phyloP scores from a whole-genome alignment of 164 flowering plant genomes.

The Aristolochia contorta region DNA sequence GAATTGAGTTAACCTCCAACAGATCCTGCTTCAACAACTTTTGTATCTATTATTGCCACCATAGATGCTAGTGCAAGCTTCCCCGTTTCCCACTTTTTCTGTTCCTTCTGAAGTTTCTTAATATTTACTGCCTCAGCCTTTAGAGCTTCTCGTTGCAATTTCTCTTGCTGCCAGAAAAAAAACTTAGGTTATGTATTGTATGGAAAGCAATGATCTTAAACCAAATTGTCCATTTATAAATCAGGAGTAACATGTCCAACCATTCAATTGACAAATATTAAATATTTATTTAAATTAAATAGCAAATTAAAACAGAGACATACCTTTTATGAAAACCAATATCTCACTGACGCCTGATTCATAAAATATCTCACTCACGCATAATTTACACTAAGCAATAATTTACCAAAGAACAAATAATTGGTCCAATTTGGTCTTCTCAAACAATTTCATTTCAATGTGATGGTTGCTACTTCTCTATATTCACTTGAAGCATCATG shows the following conservation, averaged over 20 bases:
- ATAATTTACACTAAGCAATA: no score
- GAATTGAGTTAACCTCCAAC: conserved; percentile 50
- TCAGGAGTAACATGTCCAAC: not conserved
- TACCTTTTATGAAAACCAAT: no score
- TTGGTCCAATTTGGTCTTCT: no score
- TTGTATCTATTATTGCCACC: conserved; percentile 69
- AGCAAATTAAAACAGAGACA: no score
- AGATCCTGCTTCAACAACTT: conserved; percentile 63
- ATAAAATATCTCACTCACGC: no score
- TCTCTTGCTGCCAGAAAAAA: conserved; percentile 52
- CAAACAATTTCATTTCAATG: no score
- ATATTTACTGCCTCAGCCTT: conserved; percentile 74
- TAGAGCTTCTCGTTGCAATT: conserved; percentile 54
- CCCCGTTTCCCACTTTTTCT: conserved; percentile 83
- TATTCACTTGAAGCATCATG: no score
- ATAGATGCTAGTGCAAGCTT: conserved; percentile 68
- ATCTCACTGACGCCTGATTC: no score
- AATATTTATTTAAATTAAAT: not conserved
- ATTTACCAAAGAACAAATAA: no score
- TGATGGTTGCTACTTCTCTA: no score
- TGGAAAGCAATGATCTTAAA: not conserved
- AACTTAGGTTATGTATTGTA: conserved; percentile 1
- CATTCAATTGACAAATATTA: not conserved
- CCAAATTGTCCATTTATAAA: not conserved
- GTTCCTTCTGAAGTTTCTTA: conserved; percentile 65